phyloP scores from a whole-genome alignment of 768 basidiomycete species.

The Tulasnella sp. region DNA sequence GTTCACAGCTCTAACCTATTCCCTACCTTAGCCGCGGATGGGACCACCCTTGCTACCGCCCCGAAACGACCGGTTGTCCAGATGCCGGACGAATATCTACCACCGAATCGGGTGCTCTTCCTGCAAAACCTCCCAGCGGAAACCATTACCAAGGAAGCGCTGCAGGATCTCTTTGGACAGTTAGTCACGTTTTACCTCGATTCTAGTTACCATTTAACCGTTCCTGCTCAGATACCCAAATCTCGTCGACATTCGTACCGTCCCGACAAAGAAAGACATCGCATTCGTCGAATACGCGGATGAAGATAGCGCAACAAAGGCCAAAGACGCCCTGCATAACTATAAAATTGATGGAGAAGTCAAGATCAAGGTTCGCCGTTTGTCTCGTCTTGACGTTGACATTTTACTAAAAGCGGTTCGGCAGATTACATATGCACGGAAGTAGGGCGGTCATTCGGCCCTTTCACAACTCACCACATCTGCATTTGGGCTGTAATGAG shows the following conservation, averaged over 20 bases:
- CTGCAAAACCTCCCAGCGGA: conserved; percentile 86
- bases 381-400: not conserved
- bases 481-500: too few species aligned
- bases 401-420: conserved; percentile 14
- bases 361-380: conserved; percentile 75
- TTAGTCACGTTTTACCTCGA: conserved; percentile 29
- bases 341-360: conserved; percentile 95
- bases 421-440: conserved; percentile 66
- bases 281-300: conserved; percentile 97
- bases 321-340: conserved; percentile 95
- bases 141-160: conserved; percentile 81
- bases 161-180: conserved; percentile 86
- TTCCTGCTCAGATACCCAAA: conserved; percentile 65
- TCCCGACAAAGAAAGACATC: conserved; percentile 93
- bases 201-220: not conserved
- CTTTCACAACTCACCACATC: too few species aligned
- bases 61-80: conserved; percentile 76
- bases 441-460: conserved; percentile 27
- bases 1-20: conserved; percentile 11
- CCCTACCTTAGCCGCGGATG: conserved; percentile 26
- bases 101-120: conserved; percentile 98
- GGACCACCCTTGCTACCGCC: conserved; percentile 49
- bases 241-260: conserved; percentile 93
- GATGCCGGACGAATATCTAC: conserved; percentile 99
- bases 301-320: conserved; percentile 80